Conservation (phyloP, 176 grass and related monocot species). For the Oryza rufipogon region DNA sequence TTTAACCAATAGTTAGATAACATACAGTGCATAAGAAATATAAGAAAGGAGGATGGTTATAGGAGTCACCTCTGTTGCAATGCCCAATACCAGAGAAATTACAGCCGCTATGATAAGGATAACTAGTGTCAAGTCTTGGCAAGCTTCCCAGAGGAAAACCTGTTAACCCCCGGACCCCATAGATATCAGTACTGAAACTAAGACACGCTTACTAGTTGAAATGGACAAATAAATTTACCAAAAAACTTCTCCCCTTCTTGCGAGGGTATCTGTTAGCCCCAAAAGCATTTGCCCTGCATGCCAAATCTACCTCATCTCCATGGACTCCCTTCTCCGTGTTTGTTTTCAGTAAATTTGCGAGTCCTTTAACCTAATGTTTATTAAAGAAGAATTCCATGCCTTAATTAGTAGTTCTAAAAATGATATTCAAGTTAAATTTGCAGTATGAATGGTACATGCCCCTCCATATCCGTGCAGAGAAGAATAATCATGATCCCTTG, state of each 20-base stretch:
- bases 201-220: constrained; percentile 29
- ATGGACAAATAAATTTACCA: constrained; percentile 46
- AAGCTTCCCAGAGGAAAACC: constrained; percentile 97
- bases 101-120: constrained; percentile 90
- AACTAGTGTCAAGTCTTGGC: constrained; percentile 84
- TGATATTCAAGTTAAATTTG: constrained; percentile 31
- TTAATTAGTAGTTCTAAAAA: constrained; percentile 36
- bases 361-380: constrained; percentile 71
- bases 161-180: no score
- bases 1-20: constrained; percentile 6
- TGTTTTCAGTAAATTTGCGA: constrained; percentile 71
- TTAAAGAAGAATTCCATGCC: constrained; percentile 41
- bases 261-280: constrained; percentile 93
- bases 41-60: not conserved
- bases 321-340: constrained; percentile 70
- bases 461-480: constrained; percentile 78
- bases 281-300: constrained; percentile 72
- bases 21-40: not conserved
- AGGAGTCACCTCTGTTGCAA: constrained; percentile 82
- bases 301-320: constrained; percentile 79
- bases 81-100: constrained; percentile 83
- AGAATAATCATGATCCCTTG: constrained; percentile 86
- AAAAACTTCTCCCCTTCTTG: constrained; percentile 86
- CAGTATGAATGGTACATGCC: constrained; percentile 60
- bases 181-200: constrained; percentile 20